Evolutionary conservation across 2,329 filamentous ascomycete genomes (phyloP).

Genomic region (Gremmenia infestans): DNA sequence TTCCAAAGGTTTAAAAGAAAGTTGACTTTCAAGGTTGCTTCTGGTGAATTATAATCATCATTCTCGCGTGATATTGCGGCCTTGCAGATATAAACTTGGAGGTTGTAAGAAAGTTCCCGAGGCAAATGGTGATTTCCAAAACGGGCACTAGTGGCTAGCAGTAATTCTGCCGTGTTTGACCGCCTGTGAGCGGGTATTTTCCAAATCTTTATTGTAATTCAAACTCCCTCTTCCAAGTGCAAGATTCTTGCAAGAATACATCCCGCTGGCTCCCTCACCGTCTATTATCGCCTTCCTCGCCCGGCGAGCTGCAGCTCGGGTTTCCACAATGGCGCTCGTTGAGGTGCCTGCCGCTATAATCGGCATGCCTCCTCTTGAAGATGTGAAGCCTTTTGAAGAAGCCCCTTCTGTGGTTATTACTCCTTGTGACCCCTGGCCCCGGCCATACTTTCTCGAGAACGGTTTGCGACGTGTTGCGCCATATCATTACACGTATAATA

Average conservation of each 20-base stretch:
- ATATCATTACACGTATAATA: conserved; percentile 94
- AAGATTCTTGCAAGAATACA: background rate
- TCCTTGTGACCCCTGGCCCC: conserved; percentile 50
- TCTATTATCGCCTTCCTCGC: conserved; percentile 47
- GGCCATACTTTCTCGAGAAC: conserved; percentile 78
- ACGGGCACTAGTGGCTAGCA: background rate
- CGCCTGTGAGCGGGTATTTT: background rate
- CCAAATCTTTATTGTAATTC: background rate
- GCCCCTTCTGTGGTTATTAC: conserved; percentile 47
- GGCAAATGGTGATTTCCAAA: background rate
- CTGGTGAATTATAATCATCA: too few species aligned
- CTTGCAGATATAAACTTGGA: too few species aligned
- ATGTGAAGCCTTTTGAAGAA: conserved; percentile 34
- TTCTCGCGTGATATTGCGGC: too few species aligned
- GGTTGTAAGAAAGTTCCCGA: background rate
- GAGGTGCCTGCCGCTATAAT: conserved; percentile 25
- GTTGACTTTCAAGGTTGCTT: too few species aligned
- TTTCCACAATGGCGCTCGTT: conserved; percentile 41
- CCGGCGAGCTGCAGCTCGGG: conserved; percentile 39
- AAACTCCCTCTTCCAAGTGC: background rate
- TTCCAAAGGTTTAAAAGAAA: too few species aligned
- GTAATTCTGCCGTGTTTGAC: background rate
- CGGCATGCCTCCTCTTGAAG: conserved; percentile 29
- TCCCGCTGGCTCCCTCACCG: conserved; percentile 44
- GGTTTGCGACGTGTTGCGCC: conserved; percentile 78